A percentile compares a stretch with the other conserved stretches of the same genome.
Conservation (phyloP, 306 rosid genomes). For the Castanea sativa region DNA sequence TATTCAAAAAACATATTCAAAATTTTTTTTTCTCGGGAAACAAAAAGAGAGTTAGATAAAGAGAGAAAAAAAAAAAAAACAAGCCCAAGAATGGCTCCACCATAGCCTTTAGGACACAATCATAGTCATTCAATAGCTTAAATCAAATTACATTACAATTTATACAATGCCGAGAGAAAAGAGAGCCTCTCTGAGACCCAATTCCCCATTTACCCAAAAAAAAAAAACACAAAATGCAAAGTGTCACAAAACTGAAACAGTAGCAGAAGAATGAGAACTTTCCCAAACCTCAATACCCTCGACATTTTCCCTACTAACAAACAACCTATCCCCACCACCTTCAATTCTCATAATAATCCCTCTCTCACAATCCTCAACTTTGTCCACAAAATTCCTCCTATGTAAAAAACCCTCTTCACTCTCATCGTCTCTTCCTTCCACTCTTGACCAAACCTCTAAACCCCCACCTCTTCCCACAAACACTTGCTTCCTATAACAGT, state of each 20-base stretch:
- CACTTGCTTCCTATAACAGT: conserved; percentile 65
- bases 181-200: conserved; percentile 1
- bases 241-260: conserved; percentile 35
- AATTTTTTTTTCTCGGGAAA: too few species aligned
- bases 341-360: conserved; percentile 72
- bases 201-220: background rate
- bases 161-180: background rate
- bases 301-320: conserved; percentile 67
- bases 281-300: conserved; percentile 97
- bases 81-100: too few species aligned
- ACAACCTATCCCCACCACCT: conserved; percentile 85
- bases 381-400: conserved; percentile 78
- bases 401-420: conserved; percentile 26
- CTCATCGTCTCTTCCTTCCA: conserved; percentile 23
- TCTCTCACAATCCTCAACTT: conserved; percentile 57
- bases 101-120: too few species aligned
- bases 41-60: too few species aligned
- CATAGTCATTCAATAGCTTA: background rate
- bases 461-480: conserved; percentile 74
- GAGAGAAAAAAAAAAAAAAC: too few species aligned
- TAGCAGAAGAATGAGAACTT: conserved; percentile 58
- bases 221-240: background rate
- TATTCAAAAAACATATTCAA: too few species aligned
- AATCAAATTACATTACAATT: background rate
- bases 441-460: conserved; percentile 83